These are phyloP conservation scores for Mycena latifolia DNA, from an alignment of 768 basidiomycete species.

Conservation along the genomic window DNA sequence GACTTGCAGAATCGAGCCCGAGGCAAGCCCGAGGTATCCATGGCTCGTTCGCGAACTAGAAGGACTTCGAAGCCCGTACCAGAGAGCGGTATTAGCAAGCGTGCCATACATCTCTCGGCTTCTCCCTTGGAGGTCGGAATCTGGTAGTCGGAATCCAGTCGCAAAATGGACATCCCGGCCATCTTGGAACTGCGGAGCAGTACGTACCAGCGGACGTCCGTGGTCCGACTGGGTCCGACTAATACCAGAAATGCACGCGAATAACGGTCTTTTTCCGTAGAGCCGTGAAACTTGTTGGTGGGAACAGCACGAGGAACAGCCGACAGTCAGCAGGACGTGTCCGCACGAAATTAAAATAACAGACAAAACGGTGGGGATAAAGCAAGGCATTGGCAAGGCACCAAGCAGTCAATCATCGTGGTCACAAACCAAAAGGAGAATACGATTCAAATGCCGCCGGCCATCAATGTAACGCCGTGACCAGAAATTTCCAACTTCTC, in stretches of 20 bases:
- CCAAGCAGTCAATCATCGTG: not conserved
- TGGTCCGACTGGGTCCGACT: not conserved
- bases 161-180: conserved; percentile 9
- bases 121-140: conserved; percentile 28
- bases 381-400: conserved; percentile 6
- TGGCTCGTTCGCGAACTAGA: conserved; percentile 19
- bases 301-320: conserved; percentile 11
- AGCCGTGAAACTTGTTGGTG: not conserved
- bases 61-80: not conserved
- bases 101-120: conserved; percentile 25
- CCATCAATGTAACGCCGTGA: not conserved
- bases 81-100: conserved; percentile 13
- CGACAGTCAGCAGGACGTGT: conserved; percentile 1
- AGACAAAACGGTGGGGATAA: not conserved
- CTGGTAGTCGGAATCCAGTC: conserved; percentile 3
- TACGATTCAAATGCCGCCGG: too few relatives aligned
- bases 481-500: not conserved
- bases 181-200: conserved; percentile 9
- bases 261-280: not conserved
- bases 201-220: conserved; percentile 25
- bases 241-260: not conserved
- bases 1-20: not conserved
- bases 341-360: conserved; percentile 10
- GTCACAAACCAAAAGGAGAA: too few relatives aligned
- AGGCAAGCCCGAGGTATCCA: conserved; percentile 22